phyloP scores from a whole-genome alignment of 1,139 yeast genomes.

The Saccharomyces hybrid region DNA sequence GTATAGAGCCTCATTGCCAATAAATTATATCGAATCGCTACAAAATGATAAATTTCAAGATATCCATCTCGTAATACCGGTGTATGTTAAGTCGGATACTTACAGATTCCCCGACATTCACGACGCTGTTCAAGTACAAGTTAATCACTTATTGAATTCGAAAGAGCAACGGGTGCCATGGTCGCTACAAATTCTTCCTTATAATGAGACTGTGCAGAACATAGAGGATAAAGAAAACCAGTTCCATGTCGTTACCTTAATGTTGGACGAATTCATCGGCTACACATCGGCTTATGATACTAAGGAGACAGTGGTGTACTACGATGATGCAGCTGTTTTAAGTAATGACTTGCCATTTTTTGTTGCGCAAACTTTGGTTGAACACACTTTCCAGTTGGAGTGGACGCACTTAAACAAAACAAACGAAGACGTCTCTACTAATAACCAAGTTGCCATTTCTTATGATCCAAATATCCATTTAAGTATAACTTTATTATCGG shows the following conservation, averaged over 20 bases:
- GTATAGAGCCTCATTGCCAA: constrained; percentile 68
- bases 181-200: constrained; percentile 28
- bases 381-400: constrained; percentile 48
- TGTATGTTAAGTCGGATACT: constrained; percentile 38
- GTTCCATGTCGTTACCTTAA: constrained; percentile 25
- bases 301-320: constrained; percentile 42
- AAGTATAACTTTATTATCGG: constrained; percentile 55
- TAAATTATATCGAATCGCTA: constrained; percentile 41
- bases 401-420: constrained; percentile 22
- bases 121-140: constrained; percentile 38
- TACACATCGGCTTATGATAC: constrained; percentile 26
- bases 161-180: constrained; percentile 21
- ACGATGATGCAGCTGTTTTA: constrained; percentile 42
- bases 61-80: constrained; percentile 37
- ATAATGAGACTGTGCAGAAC: constrained; percentile 13
- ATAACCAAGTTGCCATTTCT: constrained; percentile 37
- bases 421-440: constrained; percentile 13
- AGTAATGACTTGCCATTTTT: constrained; percentile 55
- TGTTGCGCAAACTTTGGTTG: constrained; percentile 49
- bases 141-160: constrained; percentile 20
- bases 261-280: constrained; percentile 22
- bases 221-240: constrained; percentile 11
- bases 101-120: constrained; percentile 40
- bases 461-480: constrained; percentile 60
- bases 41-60: constrained; percentile 30